phyloP scores from a whole-genome alignment of 805 yeast genomes.

The Naumovozyma dairenensis region DNA sequence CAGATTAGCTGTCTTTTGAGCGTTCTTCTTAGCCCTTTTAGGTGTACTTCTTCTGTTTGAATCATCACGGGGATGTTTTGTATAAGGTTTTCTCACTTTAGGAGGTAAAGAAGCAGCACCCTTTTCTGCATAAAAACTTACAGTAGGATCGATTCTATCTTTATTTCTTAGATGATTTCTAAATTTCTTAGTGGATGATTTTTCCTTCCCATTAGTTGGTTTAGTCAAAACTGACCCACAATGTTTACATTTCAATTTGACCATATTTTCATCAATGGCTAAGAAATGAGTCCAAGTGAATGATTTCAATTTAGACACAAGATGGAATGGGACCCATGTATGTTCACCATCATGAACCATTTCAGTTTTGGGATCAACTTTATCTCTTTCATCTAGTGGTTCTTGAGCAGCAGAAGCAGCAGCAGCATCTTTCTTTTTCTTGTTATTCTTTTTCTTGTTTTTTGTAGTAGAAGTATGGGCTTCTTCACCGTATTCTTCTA shows the following conservation, averaged over 20 bases:
- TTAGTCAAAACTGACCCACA: slow-evolving; percentile 7
- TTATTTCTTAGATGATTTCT: slow-evolving; percentile 7
- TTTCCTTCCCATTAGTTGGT: background rate
- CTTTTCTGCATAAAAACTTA: slow-evolving; percentile 3
- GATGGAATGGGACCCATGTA: slow-evolving; percentile 11
- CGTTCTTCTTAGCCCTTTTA: background rate
- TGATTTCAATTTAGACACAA: slow-evolving; percentile 5
- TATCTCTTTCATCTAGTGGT: background rate
- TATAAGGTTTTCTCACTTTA: too few relatives aligned
- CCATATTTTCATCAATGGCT: slow-evolving; percentile 1
- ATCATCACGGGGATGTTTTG: too few relatives aligned
- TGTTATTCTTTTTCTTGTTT: background rate
- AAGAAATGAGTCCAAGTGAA: slow-evolving; percentile 11
- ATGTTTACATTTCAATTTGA: slow-evolving; percentile 11
- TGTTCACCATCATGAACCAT: slow-evolving; percentile 3
- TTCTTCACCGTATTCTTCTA: slow-evolving; percentile 5
- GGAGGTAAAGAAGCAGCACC: too few relatives aligned
- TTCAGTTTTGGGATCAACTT: slow-evolving; percentile 2
- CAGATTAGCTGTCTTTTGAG: background rate
- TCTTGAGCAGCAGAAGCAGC: background rate
- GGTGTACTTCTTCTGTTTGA: too few relatives aligned
- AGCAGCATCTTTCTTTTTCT: background rate
- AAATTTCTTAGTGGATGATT: slow-evolving; percentile 1
- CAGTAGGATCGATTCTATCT: slow-evolving; percentile 7
- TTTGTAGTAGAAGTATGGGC: slow-evolving; percentile 4